A percentile compares a stretch with the other conserved stretches of the same genome.
These are phyloP conservation scores for Wickerhamiella kazuoi DNA, from an alignment of 805 yeast genomes.

Conservation along the genomic window DNA sequence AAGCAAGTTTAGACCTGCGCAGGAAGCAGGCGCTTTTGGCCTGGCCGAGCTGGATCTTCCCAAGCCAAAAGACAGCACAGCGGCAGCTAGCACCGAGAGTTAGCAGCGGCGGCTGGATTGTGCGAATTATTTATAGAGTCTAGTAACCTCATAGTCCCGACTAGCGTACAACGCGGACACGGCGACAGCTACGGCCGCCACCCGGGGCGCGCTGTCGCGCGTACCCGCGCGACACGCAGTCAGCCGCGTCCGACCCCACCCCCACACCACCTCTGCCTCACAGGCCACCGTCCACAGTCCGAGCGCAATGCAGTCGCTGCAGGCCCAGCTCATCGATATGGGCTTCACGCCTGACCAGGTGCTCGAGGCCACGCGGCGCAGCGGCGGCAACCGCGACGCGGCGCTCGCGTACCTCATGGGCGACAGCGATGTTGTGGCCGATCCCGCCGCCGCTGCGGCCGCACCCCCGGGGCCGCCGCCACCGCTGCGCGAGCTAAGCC, in stretches of 20 bases:
- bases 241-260: neutral
- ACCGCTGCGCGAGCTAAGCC: neutral
- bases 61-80: neutral
- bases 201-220: neutral
- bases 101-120: neutral
- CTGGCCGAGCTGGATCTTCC: neutral
- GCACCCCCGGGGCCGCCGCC: neutral
- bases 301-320: neutral
- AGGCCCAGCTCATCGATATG: neutral
- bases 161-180: neutral
- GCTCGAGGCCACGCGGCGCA: neutral
- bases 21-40: too few relatives aligned
- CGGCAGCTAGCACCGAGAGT: neutral
- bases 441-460: neutral
- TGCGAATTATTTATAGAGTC: neutral
- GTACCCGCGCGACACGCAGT: neutral
- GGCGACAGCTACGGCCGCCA: neutral
- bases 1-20: neutral
- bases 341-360: slow-evolving; percentile 1
- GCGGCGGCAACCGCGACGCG: neutral
- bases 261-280: neutral
- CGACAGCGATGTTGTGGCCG: neutral
- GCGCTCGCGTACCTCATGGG: neutral
- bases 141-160: neutral
- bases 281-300: neutral